These are phyloP conservation scores for Sugiyamaella smithiae DNA, from an alignment of 805 yeast species.

Conservation along the genomic window DNA sequence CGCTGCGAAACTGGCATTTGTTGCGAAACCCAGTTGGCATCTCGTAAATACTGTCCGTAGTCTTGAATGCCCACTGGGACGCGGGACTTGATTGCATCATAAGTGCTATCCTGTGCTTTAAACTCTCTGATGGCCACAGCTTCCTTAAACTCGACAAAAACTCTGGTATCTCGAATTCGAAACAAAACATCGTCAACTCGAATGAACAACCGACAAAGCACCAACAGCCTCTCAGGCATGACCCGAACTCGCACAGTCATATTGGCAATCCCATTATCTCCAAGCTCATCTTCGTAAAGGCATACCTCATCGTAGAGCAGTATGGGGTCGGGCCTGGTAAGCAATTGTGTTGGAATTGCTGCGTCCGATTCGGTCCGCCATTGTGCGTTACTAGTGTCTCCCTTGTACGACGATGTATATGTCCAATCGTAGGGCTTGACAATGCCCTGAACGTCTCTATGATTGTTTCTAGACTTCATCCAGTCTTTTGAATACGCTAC, in stretches of 20 bases:
- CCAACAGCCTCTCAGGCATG: slow-evolving; percentile 74
- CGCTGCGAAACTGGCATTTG: slow-evolving; percentile 45
- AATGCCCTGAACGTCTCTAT: slow-evolving; percentile 52
- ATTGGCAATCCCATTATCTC: slow-evolving; percentile 89
- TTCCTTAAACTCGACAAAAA: slow-evolving; percentile 72
- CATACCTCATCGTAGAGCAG: slow-evolving; percentile 85
- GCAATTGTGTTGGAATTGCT: slow-evolving; percentile 65
- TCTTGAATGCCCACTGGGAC: slow-evolving; percentile 55
- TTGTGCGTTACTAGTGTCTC: slow-evolving; percentile 42
- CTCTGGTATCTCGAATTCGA: slow-evolving; percentile 78
- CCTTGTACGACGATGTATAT: slow-evolving; percentile 76
- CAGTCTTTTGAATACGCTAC: slow-evolving; percentile 89
- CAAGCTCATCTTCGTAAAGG: slow-evolving; percentile 90
- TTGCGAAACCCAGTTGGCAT: slow-evolving; percentile 79
- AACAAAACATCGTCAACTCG: slow-evolving; percentile 89
- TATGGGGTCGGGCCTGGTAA: slow-evolving; percentile 77
- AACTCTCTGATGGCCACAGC: slow-evolving; percentile 70
- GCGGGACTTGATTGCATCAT: slow-evolving; percentile 40
- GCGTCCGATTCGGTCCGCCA: slow-evolving; percentile 28
- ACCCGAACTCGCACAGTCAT: slow-evolving; percentile 79
- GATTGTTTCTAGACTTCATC: slow-evolving; percentile 42
- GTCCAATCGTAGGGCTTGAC: slow-evolving; percentile 96
- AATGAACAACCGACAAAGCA: slow-evolving; percentile 74
- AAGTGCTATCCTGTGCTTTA: slow-evolving; percentile 62
- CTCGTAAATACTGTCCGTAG: slow-evolving; percentile 69